These are phyloP conservation scores for Selaginella moellendorffii DNA, from an alignment of 75 land plant genomes.

Conservation along the genomic window DNA sequence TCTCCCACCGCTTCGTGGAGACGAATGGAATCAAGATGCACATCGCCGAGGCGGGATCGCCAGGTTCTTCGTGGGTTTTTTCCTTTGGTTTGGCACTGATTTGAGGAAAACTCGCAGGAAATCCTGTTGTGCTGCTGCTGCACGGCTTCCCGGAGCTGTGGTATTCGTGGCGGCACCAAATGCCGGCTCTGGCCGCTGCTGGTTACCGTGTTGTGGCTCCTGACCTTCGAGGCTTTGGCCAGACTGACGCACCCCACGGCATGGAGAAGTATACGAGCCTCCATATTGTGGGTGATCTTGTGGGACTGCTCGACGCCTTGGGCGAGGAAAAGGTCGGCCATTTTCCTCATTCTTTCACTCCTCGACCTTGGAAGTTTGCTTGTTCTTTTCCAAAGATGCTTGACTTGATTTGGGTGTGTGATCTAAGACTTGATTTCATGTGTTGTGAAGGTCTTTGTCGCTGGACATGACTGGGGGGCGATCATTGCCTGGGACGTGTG, in stretches of 20 bases:
- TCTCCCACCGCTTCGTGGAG: background rate
- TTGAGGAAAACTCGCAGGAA: too few relatives aligned
- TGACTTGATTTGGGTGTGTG: too few relatives aligned
- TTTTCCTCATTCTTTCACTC: too few relatives aligned
- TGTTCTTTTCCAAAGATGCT: too few relatives aligned
- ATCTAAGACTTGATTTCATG: too few relatives aligned
- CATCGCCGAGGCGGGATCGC: background rate
- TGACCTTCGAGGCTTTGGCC: conserved; percentile 49
- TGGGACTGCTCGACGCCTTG: conserved; percentile 32
- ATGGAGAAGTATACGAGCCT: conserved; percentile 21
- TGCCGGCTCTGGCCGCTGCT: conserved; percentile 26
- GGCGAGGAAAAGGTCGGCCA: conserved; percentile 9
- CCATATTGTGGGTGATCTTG: conserved; percentile 47
- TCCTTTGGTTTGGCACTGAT: too few relatives aligned
- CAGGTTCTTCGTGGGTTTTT: too few relatives aligned
- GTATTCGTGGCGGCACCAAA: conserved; percentile 55
- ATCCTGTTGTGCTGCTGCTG: conserved; percentile 41
- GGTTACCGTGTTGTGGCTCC: conserved; percentile 43
- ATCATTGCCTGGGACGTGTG: conserved; percentile 15
- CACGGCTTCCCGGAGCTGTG: conserved; percentile 60
- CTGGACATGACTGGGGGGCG: conserved; percentile 16
- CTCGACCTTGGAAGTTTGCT: too few relatives aligned
- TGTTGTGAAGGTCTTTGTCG: conserved; percentile 7
- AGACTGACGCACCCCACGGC: conserved; percentile 32
- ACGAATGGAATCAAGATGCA: background rate